phyloP scores from a whole-genome alignment of 2,329 filamentous ascomycete genomes.

The Penicillium sp. region DNA sequence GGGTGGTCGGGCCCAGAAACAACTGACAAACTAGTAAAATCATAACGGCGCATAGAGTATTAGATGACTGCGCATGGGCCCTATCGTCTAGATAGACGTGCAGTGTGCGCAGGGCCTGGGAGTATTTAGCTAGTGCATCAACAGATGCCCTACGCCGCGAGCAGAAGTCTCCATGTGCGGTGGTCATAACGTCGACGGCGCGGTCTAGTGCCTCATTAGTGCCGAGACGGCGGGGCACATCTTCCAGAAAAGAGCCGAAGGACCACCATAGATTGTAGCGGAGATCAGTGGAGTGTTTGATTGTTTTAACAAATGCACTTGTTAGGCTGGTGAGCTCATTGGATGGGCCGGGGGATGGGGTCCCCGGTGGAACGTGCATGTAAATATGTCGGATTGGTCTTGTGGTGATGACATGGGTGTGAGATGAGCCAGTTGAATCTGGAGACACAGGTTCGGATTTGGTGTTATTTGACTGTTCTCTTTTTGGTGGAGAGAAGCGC shows the following conservation, averaged over 20 bases:
- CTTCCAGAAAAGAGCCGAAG: constrained; percentile 48
- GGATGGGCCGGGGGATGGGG: constrained; percentile 23
- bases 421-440: background rate
- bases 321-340: constrained; percentile 35
- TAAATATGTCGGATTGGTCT: background rate
- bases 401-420: background rate
- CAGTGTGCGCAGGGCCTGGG: constrained; percentile 28
- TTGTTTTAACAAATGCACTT: constrained; percentile 33
- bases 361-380: background rate
- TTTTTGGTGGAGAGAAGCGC: constrained; percentile 8
- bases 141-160: constrained; percentile 14
- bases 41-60: constrained; percentile 40
- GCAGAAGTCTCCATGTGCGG: constrained; percentile 29
- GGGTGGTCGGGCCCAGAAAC: constrained; percentile 21
- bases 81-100: constrained; percentile 32
- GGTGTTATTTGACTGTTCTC: background rate
- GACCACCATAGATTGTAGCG: constrained; percentile 48
- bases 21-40: constrained; percentile 35
- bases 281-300: constrained; percentile 41
- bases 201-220: constrained; percentile 48
- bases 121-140: constrained; percentile 31
- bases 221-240: constrained; percentile 49
- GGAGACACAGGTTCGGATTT: background rate
- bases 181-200: constrained; percentile 31
- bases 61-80: constrained; percentile 29